Evolutionary conservation across 768 basidiomycete species (phyloP), one percentile per base, ranked within the genome.

Genomic region (Trametes coccinea): DNA sequence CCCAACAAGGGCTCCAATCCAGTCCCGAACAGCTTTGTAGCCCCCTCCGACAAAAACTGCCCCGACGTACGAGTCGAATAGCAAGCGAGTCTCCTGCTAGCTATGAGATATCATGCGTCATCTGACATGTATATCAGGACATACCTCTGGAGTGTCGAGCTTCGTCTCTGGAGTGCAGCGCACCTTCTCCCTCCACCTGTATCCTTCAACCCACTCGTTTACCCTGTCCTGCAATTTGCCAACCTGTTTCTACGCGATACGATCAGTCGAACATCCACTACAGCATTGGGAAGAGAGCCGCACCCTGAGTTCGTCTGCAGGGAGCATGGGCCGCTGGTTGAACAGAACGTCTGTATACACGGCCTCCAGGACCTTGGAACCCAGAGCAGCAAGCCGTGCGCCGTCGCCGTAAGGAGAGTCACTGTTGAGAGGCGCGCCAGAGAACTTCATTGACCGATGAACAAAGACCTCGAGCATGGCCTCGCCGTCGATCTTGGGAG

Each of bases 401-500:
- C 77, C 79, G 66, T 85, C 84, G 10, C 86, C 85, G 65, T 86
- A 86, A 44, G 81, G 78, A 4, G 70, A 71, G 47, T 70, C 67
- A 31, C 63, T 56, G 59, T 68, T 62, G 44, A 65, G 49, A 2
- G 67, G 67, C 13, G 56, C 56, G 16, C 64, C 62, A 0, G 57
- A n/a, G 30, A 70, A 79, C 53, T 83, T 79, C 52, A 91, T 77
- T 17, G 88, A 88, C 66, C 74, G 79, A 70, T 92, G 89, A 11
- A 87, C 89, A 67, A 82, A 90, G 54, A 89, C 85, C 66, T 88
- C 82, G 54, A 91, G 80, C 65, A 85, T 75, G 40, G 84, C 74
- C 53, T 87, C 83, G 58, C 78, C 79, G 33, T 77, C 76, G 59
- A 83, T 75, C 69, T 76, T 78, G 47, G 84, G 88, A 83, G 70